Conservation (phyloP, 345 rosid species). For the Salix viminalis region DNA sequence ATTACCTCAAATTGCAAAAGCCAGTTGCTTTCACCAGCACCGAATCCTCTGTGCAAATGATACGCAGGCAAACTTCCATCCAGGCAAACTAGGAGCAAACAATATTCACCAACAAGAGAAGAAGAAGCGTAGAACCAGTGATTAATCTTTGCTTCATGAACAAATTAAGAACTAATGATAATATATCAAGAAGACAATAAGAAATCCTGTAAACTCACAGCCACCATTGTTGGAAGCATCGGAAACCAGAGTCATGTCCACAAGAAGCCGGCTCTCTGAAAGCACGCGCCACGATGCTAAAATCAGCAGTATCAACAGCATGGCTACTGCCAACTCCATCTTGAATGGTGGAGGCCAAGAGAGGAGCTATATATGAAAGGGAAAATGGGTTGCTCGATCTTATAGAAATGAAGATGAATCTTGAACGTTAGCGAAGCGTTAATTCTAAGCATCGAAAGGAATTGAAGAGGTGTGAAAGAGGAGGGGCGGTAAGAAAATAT, state of each 20-base stretch:
- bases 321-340: not conserved
- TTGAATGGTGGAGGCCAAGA: not conserved
- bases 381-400: not conserved
- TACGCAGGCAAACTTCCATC: conserved; percentile 97
- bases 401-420: not conserved
- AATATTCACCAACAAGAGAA: not conserved
- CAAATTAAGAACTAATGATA: not conserved
- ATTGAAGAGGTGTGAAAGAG: not conserved
- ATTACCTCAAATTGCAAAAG: conserved; percentile 87
- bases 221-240: conserved; percentile 62
- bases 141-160: not conserved
- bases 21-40: conserved; percentile 77
- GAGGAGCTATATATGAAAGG: too few species aligned
- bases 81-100: conserved; percentile 58
- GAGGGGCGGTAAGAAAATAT: not conserved
- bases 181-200: not conserved
- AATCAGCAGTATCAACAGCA: conserved; percentile 20
- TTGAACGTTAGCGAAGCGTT: not conserved
- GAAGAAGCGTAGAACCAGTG: too few species aligned
- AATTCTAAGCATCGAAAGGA: not conserved
- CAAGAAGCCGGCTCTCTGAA: conserved; percentile 38
- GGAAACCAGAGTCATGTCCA: conserved; percentile 69
- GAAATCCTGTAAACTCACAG: conserved; percentile 30
- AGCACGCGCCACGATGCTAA: conserved; percentile 13
- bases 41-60: conserved; percentile 73